Percentiles rank a stretch among this genome's conserved stretches.
These are phyloP conservation scores for Cinnamomum chago DNA, from an alignment of 164 flowering plant genomes.

Conservation along the genomic window DNA sequence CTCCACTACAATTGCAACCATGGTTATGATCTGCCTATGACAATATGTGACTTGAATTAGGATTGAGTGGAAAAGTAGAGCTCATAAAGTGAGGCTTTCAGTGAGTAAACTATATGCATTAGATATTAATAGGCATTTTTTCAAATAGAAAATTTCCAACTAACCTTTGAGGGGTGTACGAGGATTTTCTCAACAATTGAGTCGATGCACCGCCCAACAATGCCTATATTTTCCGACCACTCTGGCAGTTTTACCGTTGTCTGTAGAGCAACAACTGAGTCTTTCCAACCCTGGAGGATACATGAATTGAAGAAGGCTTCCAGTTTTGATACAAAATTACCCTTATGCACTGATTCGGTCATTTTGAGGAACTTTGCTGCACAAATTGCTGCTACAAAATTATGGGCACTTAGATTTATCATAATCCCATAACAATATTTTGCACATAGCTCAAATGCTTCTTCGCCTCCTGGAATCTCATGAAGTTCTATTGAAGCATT, in stretches of 20 bases:
- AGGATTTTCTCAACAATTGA: constrained; percentile 72
- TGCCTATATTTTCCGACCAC: constrained; percentile 77
- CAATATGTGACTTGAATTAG: too few relatives aligned
- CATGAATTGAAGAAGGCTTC: constrained; percentile 76
- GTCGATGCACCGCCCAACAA: constrained; percentile 64
- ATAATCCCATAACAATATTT: constrained; percentile 87
- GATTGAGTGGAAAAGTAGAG: too few relatives aligned
- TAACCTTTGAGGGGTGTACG: constrained; percentile 59
- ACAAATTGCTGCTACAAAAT: constrained; percentile 64
- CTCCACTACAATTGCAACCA: too few relatives aligned
- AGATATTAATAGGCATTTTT: too few relatives aligned
- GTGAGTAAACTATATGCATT: neutral
- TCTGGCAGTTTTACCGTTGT: constrained; percentile 43
- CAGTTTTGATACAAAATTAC: constrained; percentile 60
- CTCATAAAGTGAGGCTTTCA: too few relatives aligned
- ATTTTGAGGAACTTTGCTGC: constrained; percentile 82
- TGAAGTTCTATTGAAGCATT: constrained; percentile 43
- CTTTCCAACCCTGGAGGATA: constrained; percentile 92
- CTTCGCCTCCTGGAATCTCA: constrained; percentile 85
- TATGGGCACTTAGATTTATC: constrained; percentile 66
- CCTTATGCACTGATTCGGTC: constrained; percentile 70
- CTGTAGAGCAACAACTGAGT: constrained; percentile 59
- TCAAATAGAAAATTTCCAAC: neutral
- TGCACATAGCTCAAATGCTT: constrained; percentile 86
- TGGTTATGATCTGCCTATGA: too few relatives aligned